Evolutionary conservation across 306 rosid genomes (phyloP), one percentile per base, ranked within the genome.

Genomic region (Vigna radiata): DNA sequence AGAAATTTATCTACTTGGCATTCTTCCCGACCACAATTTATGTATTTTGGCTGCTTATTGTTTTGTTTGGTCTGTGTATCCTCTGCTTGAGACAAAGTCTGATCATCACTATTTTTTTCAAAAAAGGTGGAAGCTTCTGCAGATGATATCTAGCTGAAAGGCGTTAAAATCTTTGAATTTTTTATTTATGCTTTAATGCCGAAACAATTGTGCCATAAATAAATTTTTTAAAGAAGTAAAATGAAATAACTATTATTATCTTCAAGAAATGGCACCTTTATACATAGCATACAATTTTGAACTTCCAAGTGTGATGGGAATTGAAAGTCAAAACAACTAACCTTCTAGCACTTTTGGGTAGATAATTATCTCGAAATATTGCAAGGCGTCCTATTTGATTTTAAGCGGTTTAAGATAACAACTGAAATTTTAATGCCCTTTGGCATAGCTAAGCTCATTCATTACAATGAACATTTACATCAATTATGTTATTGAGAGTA

Each of bases 31-130:
- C 50, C 17, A 0, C 15, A 58, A 65, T 50, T 62, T 55, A 52
- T 77, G 67, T 63, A 18, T 66, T 47, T 47, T 50, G 62, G 74
- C 80, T 73, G 77, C 70, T 15, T 46, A 33, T 78, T 58, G 3
- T 19, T 13, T 25, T 46, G 3, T 37, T 58, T 31, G 50, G 29
- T 39, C 56, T 39, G 15, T 71, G 37, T 23, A 70, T 71, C 59
- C 36, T 79, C 16, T 69, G 17, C 25, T 6, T 25, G 27, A 8
- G 66, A 37, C 53, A 58, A 64, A 81, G 44, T 48, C 10, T 53
- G 47, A 37, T 75, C 37, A 59, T 74, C 19, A 37, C 23, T 29
- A 23, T 16, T n/a, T 8, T 15, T 37, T 18, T 2, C 33, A 11
- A 50, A 31, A 56, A 3, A 31, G 8, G 69, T 43, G 69, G 41